Base-by-base conservation (phyloP, 495 filamentous ascomycete genomes). In the Rostrohypoxylon terebratum region DNA sequence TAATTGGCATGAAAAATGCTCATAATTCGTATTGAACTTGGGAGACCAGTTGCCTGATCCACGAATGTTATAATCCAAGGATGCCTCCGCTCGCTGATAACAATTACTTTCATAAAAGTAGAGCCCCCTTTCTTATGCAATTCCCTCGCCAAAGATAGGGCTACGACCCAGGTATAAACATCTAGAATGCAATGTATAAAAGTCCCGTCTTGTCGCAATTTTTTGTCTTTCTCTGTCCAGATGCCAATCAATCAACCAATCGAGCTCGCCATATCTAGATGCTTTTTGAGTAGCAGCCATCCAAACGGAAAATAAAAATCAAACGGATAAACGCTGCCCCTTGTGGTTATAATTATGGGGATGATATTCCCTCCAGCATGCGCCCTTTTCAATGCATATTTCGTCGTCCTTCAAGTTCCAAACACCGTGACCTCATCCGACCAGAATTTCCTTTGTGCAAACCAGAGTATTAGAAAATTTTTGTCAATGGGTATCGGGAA, bases 381-480 rank as follows among this genome's bases (percentile, higher is more conserved):
- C 71, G 60, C 66, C 71, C 61, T 59, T 69, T 73, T 50, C 71
- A 13, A 73, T 73, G 71, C 71, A 40, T 62, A 66, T 66, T 63
- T 69, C 55, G 55, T 69, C 61, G 33, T 51, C 42, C 34, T 66
- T 44, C 48, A 20, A 40, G 57, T 18, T 51, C 54, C 60, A 59
- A 64, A 64, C 60, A 54, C 57, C 71, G 34, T 33, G 40, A 62
- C 54, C 58, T 69, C 58, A 69, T 50, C 57, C 48, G 23, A 28
- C 57, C 57, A 14, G 51, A 34, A 66, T 55, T 58, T 48, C 66
- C 48, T 42, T 63, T 66, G 66, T 20, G 54, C 20, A 73, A 40
- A 59, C 20, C 18, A 55, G 14, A 68, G 58, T 21, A 61, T 25
- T 36, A 51, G 42, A 51, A 51, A 55, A 54, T 63, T 47, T 20